Percentiles rank a stretch among this genome's conserved stretches.
Conservation (phyloP, 2,329 filamentous ascomycete genomes). For the Mycosphaerella arachidis region DNA sequence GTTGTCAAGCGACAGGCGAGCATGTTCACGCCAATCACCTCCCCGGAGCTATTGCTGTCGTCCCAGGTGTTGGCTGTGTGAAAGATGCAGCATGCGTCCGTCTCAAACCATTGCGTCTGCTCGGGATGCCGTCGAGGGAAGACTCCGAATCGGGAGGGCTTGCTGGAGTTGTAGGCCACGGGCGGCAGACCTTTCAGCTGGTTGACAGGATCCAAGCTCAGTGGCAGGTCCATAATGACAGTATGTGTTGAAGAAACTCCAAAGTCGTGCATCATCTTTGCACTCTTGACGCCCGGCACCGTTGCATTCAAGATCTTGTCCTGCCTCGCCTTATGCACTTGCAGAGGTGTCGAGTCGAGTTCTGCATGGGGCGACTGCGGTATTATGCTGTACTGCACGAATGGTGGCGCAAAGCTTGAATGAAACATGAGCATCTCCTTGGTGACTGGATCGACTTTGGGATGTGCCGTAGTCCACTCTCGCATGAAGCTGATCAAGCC, state of each 20-base stretch:
- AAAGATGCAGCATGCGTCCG: constrained; percentile 64
- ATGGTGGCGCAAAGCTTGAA: constrained; percentile 60
- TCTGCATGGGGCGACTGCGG: constrained; percentile 28
- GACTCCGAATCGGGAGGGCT: constrained; percentile 60
- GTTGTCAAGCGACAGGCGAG: constrained; percentile 64
- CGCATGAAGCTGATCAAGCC: constrained; percentile 59
- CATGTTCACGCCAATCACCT: constrained; percentile 53
- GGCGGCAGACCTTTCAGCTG: constrained; percentile 53
- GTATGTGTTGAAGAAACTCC: constrained; percentile 61
- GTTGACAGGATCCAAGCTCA: constrained; percentile 61
- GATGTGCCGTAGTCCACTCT: constrained; percentile 68
- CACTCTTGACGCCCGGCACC: constrained; percentile 57
- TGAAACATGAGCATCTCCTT: constrained; percentile 66
- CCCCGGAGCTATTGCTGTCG: constrained; percentile 32
- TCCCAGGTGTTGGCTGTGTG: constrained; percentile 71
- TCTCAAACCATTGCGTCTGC: constrained; percentile 62
- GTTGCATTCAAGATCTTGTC: constrained; percentile 47
- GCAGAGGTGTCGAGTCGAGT: background rate
- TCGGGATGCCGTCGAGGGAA: constrained; percentile 60
- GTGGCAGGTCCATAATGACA: constrained; percentile 64
- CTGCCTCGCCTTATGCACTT: background rate
- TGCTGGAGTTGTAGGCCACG: constrained; percentile 56
- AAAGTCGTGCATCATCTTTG: constrained; percentile 75
- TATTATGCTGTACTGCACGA: constrained; percentile 62
- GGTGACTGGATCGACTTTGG: constrained; percentile 60